Evolutionary conservation across 106 monocot species (phyloP), one percentile per base, ranked within the genome.

Genomic region (Dioscorea dumetorum): DNA sequence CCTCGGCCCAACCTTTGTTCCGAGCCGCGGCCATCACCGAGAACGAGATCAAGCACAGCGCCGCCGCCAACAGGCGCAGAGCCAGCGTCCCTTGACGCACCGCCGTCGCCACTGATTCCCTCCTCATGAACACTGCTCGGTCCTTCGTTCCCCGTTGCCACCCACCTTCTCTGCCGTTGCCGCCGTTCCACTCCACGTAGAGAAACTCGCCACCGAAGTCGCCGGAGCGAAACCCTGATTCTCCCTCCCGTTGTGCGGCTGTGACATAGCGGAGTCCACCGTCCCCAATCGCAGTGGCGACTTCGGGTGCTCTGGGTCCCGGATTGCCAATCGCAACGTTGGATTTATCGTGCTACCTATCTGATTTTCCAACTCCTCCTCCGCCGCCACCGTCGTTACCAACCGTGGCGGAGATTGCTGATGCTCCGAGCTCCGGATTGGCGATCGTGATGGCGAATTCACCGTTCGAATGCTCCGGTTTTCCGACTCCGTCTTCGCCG

Each of bases 1-100:
- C 89, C 48, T 70, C 59, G n/a, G 89, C 79, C 85, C 85, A 90
- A 2, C 89, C 89, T 60, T 63, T 76, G 72, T 67, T 53, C 50
- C 61, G 66, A 57, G 82, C 89, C 22, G 89, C 89, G 22, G 82
- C 79, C 67, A 90, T 80, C n/a, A 90, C 77, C 24, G 89, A 79
- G 66, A 90, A 85, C 19, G 89, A 70, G 8, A 85, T 60, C 16
- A 90, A 71, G 69, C 85, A 82, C 17, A 90, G 73, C 49, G 33
- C 72, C 58, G 77, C 69, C 13, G 79, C 82, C 8, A 71, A 57
- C 22, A 66, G 65, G 69, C 89, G 64, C 6, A 61, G 77, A 20
- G 50, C 85, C 49, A 90, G 24, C 56, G 64, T 54, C 4, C 64
- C 61, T 52, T 59, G 60, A 60, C 35, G 23, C 23, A 72, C 48